Evolutionary conservation across 225 moss, liverwort and hornwort genomes (phyloP).

Genomic region (Straminergon stramineum): DNA sequence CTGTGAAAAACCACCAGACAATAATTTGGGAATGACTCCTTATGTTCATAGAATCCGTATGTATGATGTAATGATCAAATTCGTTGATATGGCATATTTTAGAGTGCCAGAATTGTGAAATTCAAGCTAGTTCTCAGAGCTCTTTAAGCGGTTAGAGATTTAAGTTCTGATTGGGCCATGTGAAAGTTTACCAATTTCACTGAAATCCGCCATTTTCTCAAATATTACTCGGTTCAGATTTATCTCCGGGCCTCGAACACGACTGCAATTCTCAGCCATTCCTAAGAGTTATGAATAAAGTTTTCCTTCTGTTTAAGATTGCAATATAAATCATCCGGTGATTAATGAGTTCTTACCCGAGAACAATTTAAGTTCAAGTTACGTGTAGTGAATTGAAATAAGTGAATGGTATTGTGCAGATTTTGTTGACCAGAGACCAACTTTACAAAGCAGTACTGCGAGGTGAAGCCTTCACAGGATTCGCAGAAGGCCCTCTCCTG

Average conservation of each 20-base stretch:
- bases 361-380: not conserved
- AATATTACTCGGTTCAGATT: not conserved
- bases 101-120: not conserved
- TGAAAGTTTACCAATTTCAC: no score
- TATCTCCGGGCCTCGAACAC: not conserved
- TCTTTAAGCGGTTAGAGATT: not conserved
- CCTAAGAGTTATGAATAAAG: not conserved
- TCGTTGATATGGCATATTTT: not conserved
- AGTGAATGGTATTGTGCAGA: not conserved
- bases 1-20: not conserved
- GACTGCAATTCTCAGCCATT: not conserved
- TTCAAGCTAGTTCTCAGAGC: not conserved
- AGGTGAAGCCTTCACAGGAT: conserved; percentile 59
- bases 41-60: not conserved
- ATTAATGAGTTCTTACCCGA: no score
- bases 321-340: not conserved
- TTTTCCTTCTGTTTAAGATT: not conserved
- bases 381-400: not conserved
- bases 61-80: not conserved
- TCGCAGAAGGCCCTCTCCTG: conserved; percentile 46
- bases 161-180: not conserved
- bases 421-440: conserved; percentile 70
- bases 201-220: not conserved
- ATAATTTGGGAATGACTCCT: not conserved
- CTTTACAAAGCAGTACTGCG: conserved; percentile 32